Evolutionary conservation across 768 basidiomycete genomes (phyloP).

Genomic region (Rhizopogon vesiculosus): DNA sequence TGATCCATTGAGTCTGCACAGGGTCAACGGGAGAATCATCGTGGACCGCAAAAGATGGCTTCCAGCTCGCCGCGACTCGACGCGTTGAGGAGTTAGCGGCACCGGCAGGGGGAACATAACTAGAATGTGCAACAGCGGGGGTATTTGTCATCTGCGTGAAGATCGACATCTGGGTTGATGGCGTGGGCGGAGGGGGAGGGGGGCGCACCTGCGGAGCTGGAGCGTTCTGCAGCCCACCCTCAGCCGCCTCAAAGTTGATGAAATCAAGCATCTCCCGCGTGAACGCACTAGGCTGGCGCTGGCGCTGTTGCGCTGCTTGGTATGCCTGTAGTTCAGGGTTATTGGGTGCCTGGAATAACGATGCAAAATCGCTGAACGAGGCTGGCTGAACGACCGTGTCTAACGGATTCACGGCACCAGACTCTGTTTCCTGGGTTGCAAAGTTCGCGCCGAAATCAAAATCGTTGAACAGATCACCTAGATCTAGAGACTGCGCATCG

Average conservation of each 20-base stretch:
- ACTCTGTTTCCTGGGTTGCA: constrained; percentile 6
- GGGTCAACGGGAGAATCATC: constrained; percentile 27
- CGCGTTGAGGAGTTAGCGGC: constrained; percentile 45
- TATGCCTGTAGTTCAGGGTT: constrained; percentile 12
- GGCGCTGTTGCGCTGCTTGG: constrained; percentile 9
- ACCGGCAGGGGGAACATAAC: constrained; percentile 52
- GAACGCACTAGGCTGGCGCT: constrained; percentile 14
- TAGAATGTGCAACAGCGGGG: constrained; percentile 4
- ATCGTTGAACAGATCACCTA: constrained; percentile 16
- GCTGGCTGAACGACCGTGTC: constrained; percentile 7
- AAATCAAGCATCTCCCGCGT: constrained; percentile 32
- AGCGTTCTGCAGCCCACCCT: constrained; percentile 6
- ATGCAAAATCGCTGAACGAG: constrained; percentile 7
- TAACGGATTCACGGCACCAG: background rate
- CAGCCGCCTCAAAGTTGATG: constrained; percentile 31
- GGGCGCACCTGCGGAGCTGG: constrained; percentile 18
- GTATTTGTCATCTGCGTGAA: constrained; percentile 25
- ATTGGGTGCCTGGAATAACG: constrained; percentile 16
- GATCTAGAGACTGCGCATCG: background rate
- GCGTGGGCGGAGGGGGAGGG: constrained; percentile 10
- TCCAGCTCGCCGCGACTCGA: constrained; percentile 54
- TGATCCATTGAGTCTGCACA: constrained; percentile 23
- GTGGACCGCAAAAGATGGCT: constrained; percentile 8
- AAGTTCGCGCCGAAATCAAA: constrained; percentile 12
- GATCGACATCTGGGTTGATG: constrained; percentile 15